Evolutionary conservation across 1,284 basidiomycete genomes (phyloP).

Genomic region (Xerocomus nothofagi): DNA sequence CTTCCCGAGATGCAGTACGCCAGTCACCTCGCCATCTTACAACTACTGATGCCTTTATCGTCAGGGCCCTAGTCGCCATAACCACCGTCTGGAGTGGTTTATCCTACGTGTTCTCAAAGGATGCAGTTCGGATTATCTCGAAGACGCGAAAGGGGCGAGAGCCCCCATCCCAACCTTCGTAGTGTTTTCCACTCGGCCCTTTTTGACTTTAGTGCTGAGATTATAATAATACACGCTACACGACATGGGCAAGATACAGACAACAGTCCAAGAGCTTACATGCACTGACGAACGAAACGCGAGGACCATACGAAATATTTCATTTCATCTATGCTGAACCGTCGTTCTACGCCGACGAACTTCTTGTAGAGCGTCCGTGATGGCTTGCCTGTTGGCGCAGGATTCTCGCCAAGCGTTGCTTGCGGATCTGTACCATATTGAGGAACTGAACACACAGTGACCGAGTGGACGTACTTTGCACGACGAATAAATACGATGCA

Average conservation of each 20-base stretch:
- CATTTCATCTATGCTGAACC: slow-evolving; percentile 13
- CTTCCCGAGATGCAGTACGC: slow-evolving; percentile 66
- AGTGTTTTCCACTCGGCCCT: slow-evolving; percentile 3
- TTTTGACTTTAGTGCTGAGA: slow-evolving; percentile 4
- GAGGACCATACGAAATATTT: slow-evolving; percentile 8
- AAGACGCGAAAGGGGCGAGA: slow-evolving; percentile 35
- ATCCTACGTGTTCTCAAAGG: slow-evolving; percentile 79
- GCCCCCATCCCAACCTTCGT: slow-evolving; percentile 18
- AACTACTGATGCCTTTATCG: slow-evolving; percentile 5
- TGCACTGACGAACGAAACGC: slow-evolving; percentile 4
- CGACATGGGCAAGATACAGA: slow-evolving; percentile 24
- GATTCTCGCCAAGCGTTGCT: slow-evolving; percentile 64
- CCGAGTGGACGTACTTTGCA: slow-evolving; percentile 52
- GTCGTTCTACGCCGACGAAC: slow-evolving; percentile 55
- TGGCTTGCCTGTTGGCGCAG: slow-evolving; percentile 55
- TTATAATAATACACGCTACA: slow-evolving; percentile 26
- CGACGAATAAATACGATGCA: slow-evolving; percentile 68
- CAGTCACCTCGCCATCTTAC: neutral
- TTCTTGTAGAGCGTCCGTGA: slow-evolving; percentile 66
- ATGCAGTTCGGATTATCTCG: slow-evolving; percentile 63
- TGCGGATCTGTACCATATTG: slow-evolving; percentile 45
- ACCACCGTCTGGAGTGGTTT: slow-evolving; percentile 94
- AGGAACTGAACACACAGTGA: slow-evolving; percentile 6
- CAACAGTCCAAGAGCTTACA: slow-evolving; percentile 5
- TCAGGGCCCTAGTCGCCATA: slow-evolving; percentile 79